Evolutionary conservation across 345 rosid genomes (phyloP).

Genomic region (Clarkia xantiana): DNA sequence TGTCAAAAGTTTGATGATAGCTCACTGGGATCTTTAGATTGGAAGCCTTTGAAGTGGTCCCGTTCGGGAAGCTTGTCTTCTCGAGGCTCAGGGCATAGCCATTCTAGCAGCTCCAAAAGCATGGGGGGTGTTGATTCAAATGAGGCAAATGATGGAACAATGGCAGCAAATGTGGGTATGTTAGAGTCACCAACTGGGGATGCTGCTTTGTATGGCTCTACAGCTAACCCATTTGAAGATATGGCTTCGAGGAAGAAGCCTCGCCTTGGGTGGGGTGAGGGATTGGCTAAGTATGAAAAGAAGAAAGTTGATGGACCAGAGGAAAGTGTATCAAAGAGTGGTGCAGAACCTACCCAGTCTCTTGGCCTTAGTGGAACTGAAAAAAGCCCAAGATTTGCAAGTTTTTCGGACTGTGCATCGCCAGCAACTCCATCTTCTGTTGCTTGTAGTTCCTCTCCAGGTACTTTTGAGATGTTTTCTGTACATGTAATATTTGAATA

Average conservation of each 20-base stretch:
- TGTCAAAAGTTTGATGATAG: conserved; percentile 36
- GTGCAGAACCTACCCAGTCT: conserved; percentile 31
- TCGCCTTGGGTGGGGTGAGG: conserved; percentile 96
- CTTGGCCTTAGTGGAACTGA: conserved; percentile 31
- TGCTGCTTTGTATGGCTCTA: conserved; percentile 38
- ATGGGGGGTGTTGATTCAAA: conserved; percentile 47
- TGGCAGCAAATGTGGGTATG: conserved; percentile 26
- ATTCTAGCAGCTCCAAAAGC: conserved; percentile 80
- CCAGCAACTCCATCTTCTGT: conserved; percentile 91
- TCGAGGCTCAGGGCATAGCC: conserved; percentile 70
- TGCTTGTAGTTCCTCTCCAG: conserved; percentile 82
- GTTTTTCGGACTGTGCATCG: conserved; percentile 53
- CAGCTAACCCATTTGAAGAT: conserved; percentile 41
- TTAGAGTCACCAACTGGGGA: conserved; percentile 54
- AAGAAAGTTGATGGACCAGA: conserved; percentile 71
- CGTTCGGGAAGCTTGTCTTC: conserved; percentile 70
- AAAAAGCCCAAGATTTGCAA: conserved; percentile 46
- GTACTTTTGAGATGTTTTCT: conserved; percentile 17
- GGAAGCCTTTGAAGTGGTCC: conserved; percentile 68
- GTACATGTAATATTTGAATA: background rate
- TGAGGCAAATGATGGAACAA: conserved; percentile 41
- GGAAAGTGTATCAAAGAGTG: conserved; percentile 31
- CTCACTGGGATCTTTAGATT: conserved; percentile 30
- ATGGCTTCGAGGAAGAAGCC: conserved; percentile 64
- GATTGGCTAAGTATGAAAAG: conserved; percentile 89